phyloP scores from a whole-genome alignment of 176 grass and related monocot species.

The Eremochloa ophiuroides region DNA sequence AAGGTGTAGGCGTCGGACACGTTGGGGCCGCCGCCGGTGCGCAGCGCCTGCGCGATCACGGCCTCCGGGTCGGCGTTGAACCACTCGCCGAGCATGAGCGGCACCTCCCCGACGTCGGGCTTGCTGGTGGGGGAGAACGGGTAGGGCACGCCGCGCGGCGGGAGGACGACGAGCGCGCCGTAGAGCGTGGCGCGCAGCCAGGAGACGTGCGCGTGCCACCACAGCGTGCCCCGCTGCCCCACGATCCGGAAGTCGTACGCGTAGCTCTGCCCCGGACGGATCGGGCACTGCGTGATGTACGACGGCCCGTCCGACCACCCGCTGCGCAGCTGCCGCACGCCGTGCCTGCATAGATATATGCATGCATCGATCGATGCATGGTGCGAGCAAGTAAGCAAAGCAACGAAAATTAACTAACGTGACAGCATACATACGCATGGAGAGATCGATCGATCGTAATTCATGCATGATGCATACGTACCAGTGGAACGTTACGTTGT shows the following conservation, averaged over 20 bases:
- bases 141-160: conserved; percentile 37
- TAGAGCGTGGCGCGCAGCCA: conserved; percentile 59
- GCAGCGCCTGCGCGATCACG: conserved; percentile 58
- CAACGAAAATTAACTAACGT: background rate
- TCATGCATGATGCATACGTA: background rate
- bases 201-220: conserved; percentile 69
- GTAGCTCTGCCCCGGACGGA: conserved; percentile 52
- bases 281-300: conserved; percentile 64
- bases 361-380: no score
- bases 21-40: conserved; percentile 60
- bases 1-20: conserved; percentile 86
- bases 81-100: conserved; percentile 77
- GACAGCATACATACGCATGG: background rate
- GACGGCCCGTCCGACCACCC: conserved; percentile 63
- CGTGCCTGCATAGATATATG: conserved; percentile 24
- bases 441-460: no score
- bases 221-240: conserved; percentile 61
- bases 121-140: conserved; percentile 45
- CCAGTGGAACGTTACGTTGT: conserved; percentile 71
- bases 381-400: background rate
- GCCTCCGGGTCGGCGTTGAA: conserved; percentile 80
- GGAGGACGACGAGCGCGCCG: conserved; percentile 55
- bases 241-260: conserved; percentile 38
- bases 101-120: no score
- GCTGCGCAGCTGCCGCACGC: conserved; percentile 49